These are phyloP conservation scores for Zymoseptoria passerinii DNA, from an alignment of 2,329 filamentous ascomycete species.

Conservation along the genomic window DNA sequence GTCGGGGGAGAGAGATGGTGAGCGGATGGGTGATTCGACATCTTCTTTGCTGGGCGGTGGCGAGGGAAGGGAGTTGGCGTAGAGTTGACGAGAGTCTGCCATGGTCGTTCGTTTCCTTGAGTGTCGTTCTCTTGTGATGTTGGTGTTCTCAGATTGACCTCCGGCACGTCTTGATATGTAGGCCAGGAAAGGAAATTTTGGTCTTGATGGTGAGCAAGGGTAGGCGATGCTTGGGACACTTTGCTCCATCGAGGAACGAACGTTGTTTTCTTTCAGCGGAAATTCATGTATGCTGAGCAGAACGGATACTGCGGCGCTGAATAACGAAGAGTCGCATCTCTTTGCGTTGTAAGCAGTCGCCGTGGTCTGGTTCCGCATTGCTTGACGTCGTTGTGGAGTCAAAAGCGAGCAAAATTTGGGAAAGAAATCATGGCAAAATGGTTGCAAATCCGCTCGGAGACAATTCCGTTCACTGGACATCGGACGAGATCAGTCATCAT, in stretches of 20 bases:
- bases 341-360: not conserved
- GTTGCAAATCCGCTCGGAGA: not conserved
- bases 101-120: not conserved
- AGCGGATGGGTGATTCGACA: slow-evolving; percentile 9
- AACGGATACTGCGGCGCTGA: not conserved
- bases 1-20: slow-evolving; percentile 7
- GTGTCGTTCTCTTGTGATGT: not conserved
- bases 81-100: not conserved
- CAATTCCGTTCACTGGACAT: too few species aligned
- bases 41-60: slow-evolving; percentile 6
- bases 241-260: not conserved
- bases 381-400: not conserved
- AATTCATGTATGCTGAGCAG: not conserved
- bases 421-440: not conserved
- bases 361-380: not conserved
- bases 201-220: not conserved
- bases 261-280: not conserved
- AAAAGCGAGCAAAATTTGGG: not conserved
- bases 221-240: not conserved
- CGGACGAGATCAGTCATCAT: too few species aligned
- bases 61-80: not conserved
- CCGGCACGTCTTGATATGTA: not conserved
- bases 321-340: not conserved
- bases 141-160: not conserved
- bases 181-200: not conserved